Evolutionary conservation across 305 asterid genomes (phyloP).

Genomic region (Fraxinus dipetala): DNA sequence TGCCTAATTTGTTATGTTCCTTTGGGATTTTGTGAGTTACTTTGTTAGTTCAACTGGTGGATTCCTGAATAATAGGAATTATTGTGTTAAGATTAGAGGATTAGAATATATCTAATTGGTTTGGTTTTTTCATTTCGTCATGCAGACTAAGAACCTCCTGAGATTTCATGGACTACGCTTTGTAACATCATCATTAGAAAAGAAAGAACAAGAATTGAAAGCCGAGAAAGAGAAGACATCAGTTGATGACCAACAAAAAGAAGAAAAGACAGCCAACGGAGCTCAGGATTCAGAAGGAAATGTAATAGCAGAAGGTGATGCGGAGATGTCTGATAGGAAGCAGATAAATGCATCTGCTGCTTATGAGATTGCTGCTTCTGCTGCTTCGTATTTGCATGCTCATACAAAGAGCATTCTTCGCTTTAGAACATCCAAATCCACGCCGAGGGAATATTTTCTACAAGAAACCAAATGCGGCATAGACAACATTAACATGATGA

Average conservation of each 20-base stretch:
- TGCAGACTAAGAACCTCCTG: constrained; percentile 69
- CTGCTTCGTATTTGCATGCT: constrained; percentile 47
- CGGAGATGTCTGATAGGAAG: constrained; percentile 29
- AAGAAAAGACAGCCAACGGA: constrained; percentile 25
- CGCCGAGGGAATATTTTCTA: not conserved
- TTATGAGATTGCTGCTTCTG: constrained; percentile 47
- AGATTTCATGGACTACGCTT: constrained; percentile 50
- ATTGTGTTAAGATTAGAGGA: not conserved
- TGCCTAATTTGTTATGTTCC: not conserved
- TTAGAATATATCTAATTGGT: not conserved
- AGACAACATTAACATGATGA: constrained; percentile 17
- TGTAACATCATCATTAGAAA: constrained; percentile 80
- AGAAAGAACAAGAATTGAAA: constrained; percentile 59
- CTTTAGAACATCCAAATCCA: constrained; percentile 24
- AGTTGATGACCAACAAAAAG: constrained; percentile 32
- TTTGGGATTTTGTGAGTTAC: not conserved
- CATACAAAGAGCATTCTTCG: constrained; percentile 45
- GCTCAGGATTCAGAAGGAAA: constrained; percentile 26
- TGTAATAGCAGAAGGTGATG: constrained; percentile 19
- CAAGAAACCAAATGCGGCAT: not conserved
- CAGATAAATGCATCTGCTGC: constrained; percentile 50
- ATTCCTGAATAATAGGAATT: not conserved
- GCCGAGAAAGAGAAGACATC: constrained; percentile 46
- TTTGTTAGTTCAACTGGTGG: not conserved
- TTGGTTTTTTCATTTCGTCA: not conserved